Evolutionary conservation across 225 moss, liverwort and hornwort species (phyloP).

Genomic region (Antitrichia curtipendula): DNA sequence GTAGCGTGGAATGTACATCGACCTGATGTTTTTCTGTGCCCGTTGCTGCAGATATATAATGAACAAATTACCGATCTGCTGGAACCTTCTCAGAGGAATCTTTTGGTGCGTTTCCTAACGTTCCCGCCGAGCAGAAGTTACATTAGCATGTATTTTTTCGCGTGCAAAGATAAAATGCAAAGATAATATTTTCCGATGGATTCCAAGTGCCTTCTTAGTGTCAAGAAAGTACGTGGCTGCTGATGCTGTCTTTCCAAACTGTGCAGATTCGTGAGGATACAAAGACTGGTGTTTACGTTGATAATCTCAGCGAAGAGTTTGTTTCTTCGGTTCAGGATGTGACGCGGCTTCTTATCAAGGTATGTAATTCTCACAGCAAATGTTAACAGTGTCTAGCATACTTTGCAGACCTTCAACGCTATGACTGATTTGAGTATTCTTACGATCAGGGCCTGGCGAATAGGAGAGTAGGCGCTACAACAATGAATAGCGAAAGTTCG

Average conservation of each 20-base stretch:
- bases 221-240: neutral
- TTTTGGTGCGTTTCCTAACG: conserved; percentile 30
- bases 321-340: conserved; percentile 81
- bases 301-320: conserved; percentile 74
- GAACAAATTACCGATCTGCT: conserved; percentile 89
- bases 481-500: conserved; percentile 96
- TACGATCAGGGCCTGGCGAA: conserved; percentile 64
- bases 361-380: neutral
- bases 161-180: neutral
- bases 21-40: neutral
- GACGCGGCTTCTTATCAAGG: conserved; percentile 68
- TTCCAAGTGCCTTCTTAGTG: neutral
- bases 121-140: neutral
- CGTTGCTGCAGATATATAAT: conserved; percentile 64
- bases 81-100: conserved; percentile 71
- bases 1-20: neutral
- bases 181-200: neutral
- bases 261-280: conserved; percentile 85
- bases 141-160: neutral
- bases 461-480: conserved; percentile 76
- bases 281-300: conserved; percentile 86
- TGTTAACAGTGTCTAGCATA: neutral
- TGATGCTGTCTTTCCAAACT: neutral
- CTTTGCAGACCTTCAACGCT: neutral
- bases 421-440: neutral